Percentiles rank a stretch among this genome's conserved stretches.
Evolutionary conservation across 2,329 filamentous ascomycete genomes (phyloP).

Genomic region (Fusarium sp.): DNA sequence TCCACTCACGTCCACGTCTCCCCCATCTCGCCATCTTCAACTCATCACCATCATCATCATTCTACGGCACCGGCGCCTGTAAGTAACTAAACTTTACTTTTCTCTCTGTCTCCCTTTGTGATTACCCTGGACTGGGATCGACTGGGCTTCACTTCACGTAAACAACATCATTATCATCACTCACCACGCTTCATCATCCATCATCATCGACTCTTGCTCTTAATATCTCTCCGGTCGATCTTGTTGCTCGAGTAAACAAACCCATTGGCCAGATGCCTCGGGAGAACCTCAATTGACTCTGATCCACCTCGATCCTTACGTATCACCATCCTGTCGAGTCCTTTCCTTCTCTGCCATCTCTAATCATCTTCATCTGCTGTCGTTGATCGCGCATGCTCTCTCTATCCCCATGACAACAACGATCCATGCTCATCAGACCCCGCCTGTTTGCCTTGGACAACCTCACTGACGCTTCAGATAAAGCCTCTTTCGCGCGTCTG

Average conservation of each 20-base stretch:
- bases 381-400: conserved; percentile 32
- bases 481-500: conserved; percentile 39
- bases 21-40: conserved; percentile 44
- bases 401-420: conserved; percentile 31
- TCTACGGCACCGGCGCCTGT: conserved; percentile 40
- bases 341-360: conserved; percentile 3
- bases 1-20: conserved; percentile 42
- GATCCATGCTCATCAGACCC: conserved; percentile 18
- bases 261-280: conserved; percentile 52
- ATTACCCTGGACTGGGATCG: conserved; percentile 35
- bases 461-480: conserved; percentile 35
- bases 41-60: conserved; percentile 38
- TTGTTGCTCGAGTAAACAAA: conserved; percentile 54
- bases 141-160: conserved; percentile 2
- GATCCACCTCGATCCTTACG: conserved; percentile 38
- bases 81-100: conserved; percentile 29
- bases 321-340: conserved; percentile 31
- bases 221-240: conserved; percentile 13
- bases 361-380: conserved; percentile 22
- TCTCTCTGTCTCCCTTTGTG: not conserved
- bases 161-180: conserved; percentile 15
- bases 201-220: conserved; percentile 23
- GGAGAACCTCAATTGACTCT: conserved; percentile 49
- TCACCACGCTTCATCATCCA: conserved; percentile 20
- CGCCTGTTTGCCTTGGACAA: conserved; percentile 13